Conservation (phyloP, 306 rosid species). For the Potentilla sterilis region DNA sequence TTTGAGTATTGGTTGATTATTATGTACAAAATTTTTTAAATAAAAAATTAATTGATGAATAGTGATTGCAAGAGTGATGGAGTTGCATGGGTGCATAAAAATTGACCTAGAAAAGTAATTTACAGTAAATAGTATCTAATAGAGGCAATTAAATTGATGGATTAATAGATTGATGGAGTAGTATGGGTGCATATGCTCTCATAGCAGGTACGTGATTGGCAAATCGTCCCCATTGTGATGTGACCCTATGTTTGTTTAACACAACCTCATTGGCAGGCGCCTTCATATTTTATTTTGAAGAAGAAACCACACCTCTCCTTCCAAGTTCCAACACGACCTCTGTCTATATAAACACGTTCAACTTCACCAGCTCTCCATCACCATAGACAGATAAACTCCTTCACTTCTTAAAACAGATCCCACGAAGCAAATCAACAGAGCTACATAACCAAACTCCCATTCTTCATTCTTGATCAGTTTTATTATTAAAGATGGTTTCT, state of each 20-base stretch:
- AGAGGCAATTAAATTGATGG: too few species aligned
- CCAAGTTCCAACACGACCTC: not conserved
- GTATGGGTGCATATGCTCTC: too few species aligned
- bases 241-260: not conserved
- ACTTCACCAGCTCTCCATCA: not conserved
- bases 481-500: conserved; percentile 36
- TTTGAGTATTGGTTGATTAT: too few species aligned
- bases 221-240: not conserved
- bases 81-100: too few species aligned
- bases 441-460: not conserved
- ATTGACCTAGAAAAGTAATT: too few species aligned
- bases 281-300: not conserved
- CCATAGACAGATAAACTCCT: not conserved
- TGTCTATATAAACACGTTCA: not conserved
- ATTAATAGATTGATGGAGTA: too few species aligned
- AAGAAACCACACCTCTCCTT: not conserved
- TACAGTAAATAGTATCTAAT: too few species aligned
- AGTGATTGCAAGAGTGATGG: too few species aligned
- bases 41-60: too few species aligned
- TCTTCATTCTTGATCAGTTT: not conserved
- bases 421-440: not conserved
- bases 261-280: not conserved
- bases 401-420: not conserved
- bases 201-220: not conserved
- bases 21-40: too few species aligned